Conservation (phyloP, 768 basidiomycete genomes). For the Suillus discolor region DNA sequence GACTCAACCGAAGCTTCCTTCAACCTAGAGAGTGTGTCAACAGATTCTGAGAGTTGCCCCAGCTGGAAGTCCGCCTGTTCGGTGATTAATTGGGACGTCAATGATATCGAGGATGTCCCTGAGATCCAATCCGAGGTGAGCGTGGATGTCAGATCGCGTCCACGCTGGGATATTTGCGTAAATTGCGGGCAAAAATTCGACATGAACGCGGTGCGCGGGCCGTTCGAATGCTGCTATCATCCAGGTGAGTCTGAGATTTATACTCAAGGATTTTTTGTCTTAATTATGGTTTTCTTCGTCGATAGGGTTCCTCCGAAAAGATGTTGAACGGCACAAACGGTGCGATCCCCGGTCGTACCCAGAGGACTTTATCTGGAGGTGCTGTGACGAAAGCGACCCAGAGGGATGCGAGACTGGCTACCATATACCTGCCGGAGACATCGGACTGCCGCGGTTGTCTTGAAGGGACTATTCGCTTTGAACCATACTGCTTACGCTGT, state of each 20-base stretch:
- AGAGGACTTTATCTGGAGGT: slow-evolving; percentile 53
- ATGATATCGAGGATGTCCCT: slow-evolving; percentile 4
- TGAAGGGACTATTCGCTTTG: background rate
- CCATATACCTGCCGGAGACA: slow-evolving; percentile 5
- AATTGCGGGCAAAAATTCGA: slow-evolving; percentile 54
- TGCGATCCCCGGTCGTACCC: slow-evolving; percentile 40
- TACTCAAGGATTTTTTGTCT: slow-evolving; percentile 16
- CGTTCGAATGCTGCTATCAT: slow-evolving; percentile 52
- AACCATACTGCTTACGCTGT: background rate
- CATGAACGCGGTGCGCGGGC: slow-evolving; percentile 35
- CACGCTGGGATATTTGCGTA: slow-evolving; percentile 49
- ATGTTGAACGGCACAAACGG: slow-evolving; percentile 4
- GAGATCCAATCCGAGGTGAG: slow-evolving; percentile 3
- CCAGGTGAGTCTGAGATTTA: slow-evolving; percentile 47
- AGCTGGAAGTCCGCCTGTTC: slow-evolving; percentile 4
- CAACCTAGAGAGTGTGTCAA: background rate
- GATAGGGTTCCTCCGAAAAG: background rate
- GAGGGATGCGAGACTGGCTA: slow-evolving; percentile 2
- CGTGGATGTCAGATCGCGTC: slow-evolving; percentile 8
- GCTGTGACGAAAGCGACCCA: slow-evolving; percentile 39
- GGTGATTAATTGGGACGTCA: background rate
- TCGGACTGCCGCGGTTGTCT: slow-evolving; percentile 3
- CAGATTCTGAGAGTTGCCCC: background rate
- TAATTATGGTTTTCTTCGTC: background rate
- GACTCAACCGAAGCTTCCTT: background rate